These are phyloP conservation scores for Calendula officinalis DNA, from an alignment of 129 eudicot genomes.

Conservation along the genomic window DNA sequence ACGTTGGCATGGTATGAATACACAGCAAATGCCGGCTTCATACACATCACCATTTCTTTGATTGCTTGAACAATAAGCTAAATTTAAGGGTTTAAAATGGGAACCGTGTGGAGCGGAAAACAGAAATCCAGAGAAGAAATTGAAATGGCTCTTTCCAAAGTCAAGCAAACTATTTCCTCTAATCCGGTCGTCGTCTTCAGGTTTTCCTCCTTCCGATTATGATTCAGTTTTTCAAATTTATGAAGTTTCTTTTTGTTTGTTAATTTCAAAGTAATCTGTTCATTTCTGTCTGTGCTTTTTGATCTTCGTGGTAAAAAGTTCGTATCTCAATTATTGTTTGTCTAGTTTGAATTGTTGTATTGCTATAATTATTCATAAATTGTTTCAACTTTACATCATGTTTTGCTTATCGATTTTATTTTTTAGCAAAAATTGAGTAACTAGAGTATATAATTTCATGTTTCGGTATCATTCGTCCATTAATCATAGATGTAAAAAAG, in stretches of 20 bases:
- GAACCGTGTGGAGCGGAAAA: constrained; percentile 49
- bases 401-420: background rate
- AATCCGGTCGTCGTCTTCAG: constrained; percentile 80
- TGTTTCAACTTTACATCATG: background rate
- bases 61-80: constrained; percentile 26
- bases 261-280: background rate
- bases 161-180: constrained; percentile 52
- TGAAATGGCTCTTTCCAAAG: constrained; percentile 71
- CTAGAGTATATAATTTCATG: background rate
- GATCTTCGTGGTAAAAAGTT: background rate
- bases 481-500: background rate
- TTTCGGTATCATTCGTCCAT: background rate
- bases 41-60: constrained; percentile 7
- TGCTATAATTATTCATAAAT: too few relatives aligned
- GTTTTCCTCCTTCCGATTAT: constrained; percentile 27
- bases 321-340: background rate
- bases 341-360: too few relatives aligned
- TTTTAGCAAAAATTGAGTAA: background rate
- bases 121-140: constrained; percentile 35
- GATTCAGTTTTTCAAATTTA: background rate
- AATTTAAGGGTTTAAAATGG: constrained; percentile 37
- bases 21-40: constrained; percentile 35
- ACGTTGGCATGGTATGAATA: constrained; percentile 23
- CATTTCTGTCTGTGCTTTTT: background rate
- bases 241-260: background rate